Evolutionary conservation across 129 eudicot species (phyloP), one percentile per base, ranked within the genome.

Genomic region (Flaveria trinervia): DNA sequence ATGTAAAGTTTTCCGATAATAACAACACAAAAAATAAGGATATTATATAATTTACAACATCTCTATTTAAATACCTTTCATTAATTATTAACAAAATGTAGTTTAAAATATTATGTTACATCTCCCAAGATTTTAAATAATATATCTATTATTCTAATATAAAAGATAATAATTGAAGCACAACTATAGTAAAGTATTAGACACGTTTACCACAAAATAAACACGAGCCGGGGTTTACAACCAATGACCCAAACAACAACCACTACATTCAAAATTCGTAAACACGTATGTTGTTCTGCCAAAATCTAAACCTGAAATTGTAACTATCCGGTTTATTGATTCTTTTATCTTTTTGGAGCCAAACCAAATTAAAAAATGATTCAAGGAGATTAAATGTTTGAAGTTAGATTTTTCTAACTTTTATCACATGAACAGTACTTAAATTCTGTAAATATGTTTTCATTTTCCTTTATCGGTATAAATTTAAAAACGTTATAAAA

Each of bases 201-300:
- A 72, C 68, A 56, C 77, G 68, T 75, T 46, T 62, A 61, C 12
- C 71, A 75, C 72, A 44, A 46, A 28, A 61, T 25, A 62, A 62
- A 75, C 79, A 18, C 17, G 44, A 48, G 79, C 33, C 71, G 7
- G 39, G 36, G 39, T 33, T 33, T 33, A 33, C 39, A 33, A 4
- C 39, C 39, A 33, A 33, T 75, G 62, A 60, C 59, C 59, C 57
- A 62, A 62, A 75, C 79, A 25, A 25, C 39, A 25, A 22, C 71
- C 41, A 65, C 71, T 8, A 7, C 71, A 50, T 65, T 65, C 49
- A 36, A n/a, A 33, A n/a, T 17, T 65, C 14, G 9, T 5, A 33
- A 33, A 33, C 39, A 33, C 39, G 39, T 33, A 33, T 33, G 0
- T 33, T 33, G 7, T 65, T 36, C 3, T 65, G 71, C 23, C 23